Base-by-base conservation (phyloP, 352 stramenopile species). In the Pythium periplocum region DNA sequence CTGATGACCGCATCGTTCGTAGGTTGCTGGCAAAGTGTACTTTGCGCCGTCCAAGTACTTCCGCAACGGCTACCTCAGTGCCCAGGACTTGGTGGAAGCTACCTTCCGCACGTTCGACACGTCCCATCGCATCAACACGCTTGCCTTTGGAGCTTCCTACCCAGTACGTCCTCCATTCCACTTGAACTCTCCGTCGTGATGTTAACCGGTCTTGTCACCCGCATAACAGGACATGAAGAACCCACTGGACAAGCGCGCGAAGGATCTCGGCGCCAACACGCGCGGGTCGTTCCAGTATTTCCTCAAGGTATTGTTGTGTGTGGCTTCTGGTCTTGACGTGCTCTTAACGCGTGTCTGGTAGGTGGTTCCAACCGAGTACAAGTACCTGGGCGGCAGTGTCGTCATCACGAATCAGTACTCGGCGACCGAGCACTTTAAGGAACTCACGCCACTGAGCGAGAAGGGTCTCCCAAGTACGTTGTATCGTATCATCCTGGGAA, bases 341-440 rank as follows among this genome's bases (percentile, higher is more conserved):
- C 0, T 26, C 17, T 26, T 26, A 26, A 26, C 17, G 17, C 17
- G 17, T 26, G 17, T 26, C 17, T 26, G 17, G 17, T 26, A 26
- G 17, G 17, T 99, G 42, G 96, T 99, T 10, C 96, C 97, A 11
- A 99, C 97, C 4, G 74, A 90, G 48, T 99, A 98, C 66, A 85
- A 70, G 51, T 93, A 88, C 48, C 65, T 98, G 26, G 89, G 89
- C 10, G 90, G 92, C 31, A 80, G 71, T 4, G 78, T 69, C 6
- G 90, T 98, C 57, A 71, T 86, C 47, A 97, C 90, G 30, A 99
- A 99, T 69, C 96, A 99, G 79, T 99, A 98, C 76, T 98, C 86
- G n/a, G 96, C 97, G 7, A 99, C 96, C 9, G 94, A 99, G 64
- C 95, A 98, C 75, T 90, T 98, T 55, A 75, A 73, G 41, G 64